A percentile compares a stretch with the other conserved stretches of the same genome.
Conservation (phyloP, 2,329 filamentous ascomycete genomes). For the Venturia nashicola region DNA sequence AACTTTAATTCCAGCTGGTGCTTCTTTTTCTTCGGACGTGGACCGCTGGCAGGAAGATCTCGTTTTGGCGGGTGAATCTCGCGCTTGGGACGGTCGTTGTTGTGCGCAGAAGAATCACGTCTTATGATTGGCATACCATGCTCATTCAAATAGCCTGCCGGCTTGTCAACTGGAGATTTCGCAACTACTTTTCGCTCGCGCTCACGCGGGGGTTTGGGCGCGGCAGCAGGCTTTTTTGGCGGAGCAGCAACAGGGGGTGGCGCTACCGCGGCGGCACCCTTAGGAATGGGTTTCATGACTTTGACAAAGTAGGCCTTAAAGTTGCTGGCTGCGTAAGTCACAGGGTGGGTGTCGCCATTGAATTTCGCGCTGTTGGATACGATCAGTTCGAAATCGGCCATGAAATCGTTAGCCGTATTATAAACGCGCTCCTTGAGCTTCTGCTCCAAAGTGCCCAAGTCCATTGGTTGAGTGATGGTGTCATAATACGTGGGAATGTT, state of each 20-base stretch:
- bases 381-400: slow-evolving; percentile 63
- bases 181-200: slow-evolving; percentile 11
- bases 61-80: slow-evolving; percentile 84
- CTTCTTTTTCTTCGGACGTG: slow-evolving; percentile 84
- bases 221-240: slow-evolving; percentile 20
- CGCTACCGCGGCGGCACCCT: slow-evolving; percentile 26
- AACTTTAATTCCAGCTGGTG: slow-evolving; percentile 81
- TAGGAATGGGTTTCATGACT: slow-evolving; percentile 48
- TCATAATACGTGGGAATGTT: slow-evolving; percentile 62
- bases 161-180: slow-evolving; percentile 17
- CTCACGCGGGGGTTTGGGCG: slow-evolving; percentile 20
- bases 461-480: slow-evolving; percentile 67
- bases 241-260: slow-evolving; percentile 14
- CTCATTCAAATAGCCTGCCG: slow-evolving; percentile 43
- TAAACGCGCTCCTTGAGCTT: slow-evolving; percentile 65
- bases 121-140: slow-evolving; percentile 73
- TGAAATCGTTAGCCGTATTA: slow-evolving; percentile 56
- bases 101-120: slow-evolving; percentile 63
- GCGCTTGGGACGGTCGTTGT: slow-evolving; percentile 66
- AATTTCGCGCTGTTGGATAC: slow-evolving; percentile 66
- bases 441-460: slow-evolving; percentile 69
- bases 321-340: slow-evolving; percentile 56
- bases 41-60: slow-evolving; percentile 75
- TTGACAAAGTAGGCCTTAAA: slow-evolving; percentile 48
- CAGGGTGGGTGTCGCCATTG: slow-evolving; percentile 66